Base-by-base conservation (phyloP, 345 rosid species). In the Hypericum perforatum region DNA sequence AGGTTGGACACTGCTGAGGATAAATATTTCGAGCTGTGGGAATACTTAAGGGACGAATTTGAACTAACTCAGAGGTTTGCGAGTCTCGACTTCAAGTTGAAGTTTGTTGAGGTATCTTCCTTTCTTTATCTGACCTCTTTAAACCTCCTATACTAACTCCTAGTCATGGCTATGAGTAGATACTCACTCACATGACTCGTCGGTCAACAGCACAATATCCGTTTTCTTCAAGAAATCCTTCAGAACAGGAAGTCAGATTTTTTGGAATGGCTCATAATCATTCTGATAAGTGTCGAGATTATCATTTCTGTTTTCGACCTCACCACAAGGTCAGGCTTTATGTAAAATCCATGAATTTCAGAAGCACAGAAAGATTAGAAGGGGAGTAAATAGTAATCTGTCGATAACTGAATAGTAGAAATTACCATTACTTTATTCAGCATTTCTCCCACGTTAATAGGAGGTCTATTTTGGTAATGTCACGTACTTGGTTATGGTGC, bases 1-100 rank as follows among this genome's bases (percentile, higher is more conserved):
- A 91, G 98, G 74, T 92, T 95, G 9, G 98, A 92, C 65, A 92
- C 88, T 53, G 97, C 97, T 11, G 86, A 92, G 69, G 98, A 95
- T 4, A 92, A 88, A 66, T 92, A 79, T 66, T 86, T 81, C 47
- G 86, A 83, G 78, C 83, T 84, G 77, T 82, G 91, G 91, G 94
- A 89, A 70, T 89, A 78, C 63, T 77, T 89, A n/a, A 78, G 97
- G 62, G 97, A 85, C 58, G 97, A 89, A 67, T 89, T 89, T 61
- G 95, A 89, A 67, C 63, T 89, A 59, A 77, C 89, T n/a, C 85
- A 79, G 66, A 85, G 95, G 70, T 89, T 89, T 63, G 95, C 87
- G 43, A 85, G 80, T 72, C 97, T 89, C 54, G 92, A 89, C 76
- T 81, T 85, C 53, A 89, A 85, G 72, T 76, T 83, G 72, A 89